phyloP scores from a whole-genome alignment of 2,329 filamentous ascomycete species.

The Botrytis medusae region DNA sequence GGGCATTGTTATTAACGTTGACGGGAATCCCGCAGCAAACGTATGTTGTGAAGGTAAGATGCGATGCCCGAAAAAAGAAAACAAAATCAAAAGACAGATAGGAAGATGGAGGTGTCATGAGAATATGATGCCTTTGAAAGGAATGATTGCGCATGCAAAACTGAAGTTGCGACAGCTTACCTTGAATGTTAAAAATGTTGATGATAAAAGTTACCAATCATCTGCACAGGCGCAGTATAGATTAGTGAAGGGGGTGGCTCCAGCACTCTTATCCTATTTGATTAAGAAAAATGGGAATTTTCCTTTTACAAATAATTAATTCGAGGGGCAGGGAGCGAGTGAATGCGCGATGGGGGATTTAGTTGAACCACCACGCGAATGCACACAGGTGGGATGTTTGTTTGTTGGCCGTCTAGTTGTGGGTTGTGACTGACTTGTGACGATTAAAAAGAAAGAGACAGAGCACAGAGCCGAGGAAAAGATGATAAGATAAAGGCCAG shows the following conservation, averaged over 20 bases:
- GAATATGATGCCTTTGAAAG: constrained; percentile 11
- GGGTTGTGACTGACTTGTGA: not conserved
- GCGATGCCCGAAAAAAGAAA: constrained; percentile 14
- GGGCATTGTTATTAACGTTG: constrained; percentile 64
- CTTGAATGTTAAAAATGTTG: not conserved
- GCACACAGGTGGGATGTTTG: not conserved
- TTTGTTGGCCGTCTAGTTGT: not conserved
- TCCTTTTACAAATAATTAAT: constrained; percentile 15
- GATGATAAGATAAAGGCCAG: not conserved
- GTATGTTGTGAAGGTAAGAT: constrained; percentile 5
- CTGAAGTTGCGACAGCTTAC: constrained; percentile 17
- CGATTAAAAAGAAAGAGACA: not conserved
- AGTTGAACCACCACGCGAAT: not conserved
- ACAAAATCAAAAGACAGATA: constrained; percentile 3
- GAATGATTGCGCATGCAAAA: constrained; percentile 17
- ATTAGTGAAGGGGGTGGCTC: constrained; percentile 18
- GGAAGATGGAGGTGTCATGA: constrained; percentile 3
- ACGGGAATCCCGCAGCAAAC: constrained; percentile 23
- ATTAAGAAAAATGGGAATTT: constrained; percentile 20
- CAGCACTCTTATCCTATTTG: constrained; percentile 10
- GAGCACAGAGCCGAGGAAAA: not conserved
- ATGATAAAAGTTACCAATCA: constrained; percentile 12
- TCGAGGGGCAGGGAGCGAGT: constrained; percentile 17
- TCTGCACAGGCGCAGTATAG: not conserved
- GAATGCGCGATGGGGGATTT: not conserved